Evolutionary conservation across 2,329 filamentous ascomycete species (phyloP), one percentile per base, ranked within the genome.

Genomic region (Epichloe sp.): DNA sequence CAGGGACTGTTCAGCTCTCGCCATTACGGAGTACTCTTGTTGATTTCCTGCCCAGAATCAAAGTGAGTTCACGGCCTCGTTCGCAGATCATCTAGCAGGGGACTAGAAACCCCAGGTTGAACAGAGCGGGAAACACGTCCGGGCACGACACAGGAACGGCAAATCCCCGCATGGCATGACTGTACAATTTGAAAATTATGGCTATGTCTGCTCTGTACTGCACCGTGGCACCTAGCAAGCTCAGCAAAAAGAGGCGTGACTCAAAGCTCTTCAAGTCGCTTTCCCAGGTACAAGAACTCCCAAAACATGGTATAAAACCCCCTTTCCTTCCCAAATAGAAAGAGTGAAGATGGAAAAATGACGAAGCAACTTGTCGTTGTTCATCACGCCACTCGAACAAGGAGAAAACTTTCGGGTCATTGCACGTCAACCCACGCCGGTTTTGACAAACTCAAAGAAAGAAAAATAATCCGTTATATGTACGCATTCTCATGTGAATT

Each of bases 221-320:
- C 31, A 31, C 8, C 31, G 31, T 31, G 2, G 3, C 19, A 38
- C 37, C 37, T 4, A n/a, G n/a, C 12, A 7, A n/a, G 12, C 37
- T 8, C 7, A 38, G 37, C 37, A 7, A n/a, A 14, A 37, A n/a
- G 6, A 38, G 12, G 14, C 31, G 31, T 31, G 37, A 7, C 37
- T 38, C 37, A 7, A 38, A 38, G n/a, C 37, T n/a, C n/a, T 11
- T 1, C 5, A n/a, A 15, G n/a, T 38, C 37, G 12, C 37, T 38
- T 38, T 14, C 37, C 12, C 37, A 3, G 37, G 37, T 6, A 38
- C 44, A 43, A 44, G 17, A 57, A 56, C 55, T 53, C 55, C 56
- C 19, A 34, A 35, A 41, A 45, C n/a, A 48, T 58, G 54, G 55
- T 58, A 58, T 55, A 56, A 34, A 48, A 7, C 23, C 6, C 23